Percentiles rank a stretch among this genome's conserved stretches.
These are phyloP conservation scores for Penicillium soppii DNA, from an alignment of 495 filamentous ascomycete species.

Conservation along the genomic window DNA sequence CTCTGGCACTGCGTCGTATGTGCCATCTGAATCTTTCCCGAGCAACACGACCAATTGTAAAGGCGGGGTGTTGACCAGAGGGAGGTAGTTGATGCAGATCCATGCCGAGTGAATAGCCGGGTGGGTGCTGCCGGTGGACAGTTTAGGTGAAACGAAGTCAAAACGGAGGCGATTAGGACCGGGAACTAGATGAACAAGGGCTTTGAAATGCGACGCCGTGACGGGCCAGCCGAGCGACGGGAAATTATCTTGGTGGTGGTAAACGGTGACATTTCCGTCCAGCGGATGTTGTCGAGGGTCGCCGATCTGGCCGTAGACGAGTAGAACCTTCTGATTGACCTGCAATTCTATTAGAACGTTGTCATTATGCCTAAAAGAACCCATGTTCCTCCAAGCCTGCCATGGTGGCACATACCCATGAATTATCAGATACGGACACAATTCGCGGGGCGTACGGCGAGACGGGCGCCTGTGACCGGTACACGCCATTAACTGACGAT, in stretches of 20 bases:
- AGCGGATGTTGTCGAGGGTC: conserved; percentile 67
- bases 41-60: conserved; percentile 82
- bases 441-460: conserved; percentile 80
- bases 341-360: conserved; percentile 32
- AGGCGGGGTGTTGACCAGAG: conserved; percentile 70
- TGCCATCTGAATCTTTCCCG: conserved; percentile 82
- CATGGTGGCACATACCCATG: conserved; percentile 61
- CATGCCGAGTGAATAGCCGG: conserved; percentile 73
- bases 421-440: conserved; percentile 71
- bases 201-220: conserved; percentile 83
- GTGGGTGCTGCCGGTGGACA: conserved; percentile 65
- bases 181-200: conserved; percentile 79
- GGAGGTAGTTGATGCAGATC: conserved; percentile 80
- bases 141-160: conserved; percentile 80
- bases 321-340: conserved; percentile 87
- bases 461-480: conserved; percentile 52
- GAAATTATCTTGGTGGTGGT: conserved; percentile 79
- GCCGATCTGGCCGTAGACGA: conserved; percentile 76
- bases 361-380: background rate
- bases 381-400: background rate
- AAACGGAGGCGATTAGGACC: conserved; percentile 83
- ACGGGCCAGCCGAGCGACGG: conserved; percentile 83
- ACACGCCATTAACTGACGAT: conserved; percentile 53
- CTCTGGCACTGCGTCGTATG: conserved; percentile 79
- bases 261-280: conserved; percentile 78